Evolutionary conservation across 1,139 yeast genomes (phyloP), one percentile per base, ranked within the genome.

Genomic region (Scheffersomyces lignicola): DNA sequence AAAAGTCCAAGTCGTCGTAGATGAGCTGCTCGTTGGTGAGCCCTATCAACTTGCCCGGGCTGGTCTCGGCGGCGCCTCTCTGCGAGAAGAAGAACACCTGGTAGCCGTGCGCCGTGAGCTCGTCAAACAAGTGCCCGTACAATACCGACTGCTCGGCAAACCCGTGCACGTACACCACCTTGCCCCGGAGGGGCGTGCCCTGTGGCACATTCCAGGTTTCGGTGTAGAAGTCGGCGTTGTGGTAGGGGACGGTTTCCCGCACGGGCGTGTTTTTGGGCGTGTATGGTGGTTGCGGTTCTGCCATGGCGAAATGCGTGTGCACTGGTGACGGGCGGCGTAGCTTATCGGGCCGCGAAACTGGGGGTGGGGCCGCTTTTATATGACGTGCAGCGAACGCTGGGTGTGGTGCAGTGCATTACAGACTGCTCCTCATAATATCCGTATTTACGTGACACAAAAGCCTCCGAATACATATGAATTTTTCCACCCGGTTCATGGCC

Each of bases 21-120:
- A 80, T 77, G 43, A 72, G 73, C 37, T 50, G 51, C 47, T 89
- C 96, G 53, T 81, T 72, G 3, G 94, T 82, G 34, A 62, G 55
- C 7, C 96, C 97, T 36, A 70, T 69, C 4, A 65, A 62, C 34
- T 73, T 68, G 12, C 78, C 78, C 0, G 77, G 76, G 1, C 83
- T 76, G 0, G 96, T 85, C 36, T 70, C 73, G 4, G 96, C 97
- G 8, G 90, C 81, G 1, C 97, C 97, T 47, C 97, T 75, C 61
- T 88, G 96, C 54, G 87, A 96, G 56, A 79, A 90, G 47, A 77
- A 77, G 51, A 83, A 81, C 3, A 81, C 73, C 47, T 86, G 95
- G 55, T 77, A 85, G 2, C 97, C 97, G 4, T 52, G 48, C 20
- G 54, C 56, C 2, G 81, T 68, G 34, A 88, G 57, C 5, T 65